A percentile compares a stretch with the other conserved stretches of the same genome.
Evolutionary conservation across 2,329 filamentous ascomycete genomes (phyloP).

Genomic region (Colletotrichum cereale): DNA sequence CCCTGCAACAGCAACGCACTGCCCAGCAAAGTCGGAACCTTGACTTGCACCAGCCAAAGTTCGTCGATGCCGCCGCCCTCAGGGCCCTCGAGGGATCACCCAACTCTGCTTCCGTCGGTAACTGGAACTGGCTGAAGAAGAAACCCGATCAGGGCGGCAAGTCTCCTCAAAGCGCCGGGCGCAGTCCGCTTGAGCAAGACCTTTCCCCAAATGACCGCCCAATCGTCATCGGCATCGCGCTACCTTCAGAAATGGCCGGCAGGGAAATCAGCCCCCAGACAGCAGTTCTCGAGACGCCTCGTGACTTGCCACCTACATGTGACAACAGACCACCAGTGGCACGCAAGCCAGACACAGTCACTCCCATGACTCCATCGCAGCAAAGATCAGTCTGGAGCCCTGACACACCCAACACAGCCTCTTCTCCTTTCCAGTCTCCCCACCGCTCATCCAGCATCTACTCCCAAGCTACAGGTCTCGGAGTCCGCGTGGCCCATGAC

Average conservation of each 20-base stretch:
- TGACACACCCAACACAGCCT: slow-evolving; percentile 67
- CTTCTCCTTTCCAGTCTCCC: slow-evolving; percentile 55
- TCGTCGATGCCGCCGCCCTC: slow-evolving; percentile 70
- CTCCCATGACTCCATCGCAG: slow-evolving; percentile 50
- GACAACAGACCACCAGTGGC: slow-evolving; percentile 30
- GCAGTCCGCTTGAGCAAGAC: slow-evolving; percentile 53
- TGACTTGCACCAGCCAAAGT: slow-evolving; percentile 55
- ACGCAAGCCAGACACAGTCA: slow-evolving; percentile 41
- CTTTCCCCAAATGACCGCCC: slow-evolving; percentile 78
- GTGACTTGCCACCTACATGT: slow-evolving; percentile 45
- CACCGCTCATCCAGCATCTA: slow-evolving; percentile 71
- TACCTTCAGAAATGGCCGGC: slow-evolving; percentile 64
- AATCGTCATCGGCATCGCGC: slow-evolving; percentile 78
- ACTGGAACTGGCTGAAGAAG: slow-evolving; percentile 68
- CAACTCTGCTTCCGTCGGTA: slow-evolving; percentile 66
- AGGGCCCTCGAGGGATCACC: slow-evolving; percentile 70
- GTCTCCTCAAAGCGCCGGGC: slow-evolving; percentile 44
- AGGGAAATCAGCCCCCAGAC: slow-evolving; percentile 63
- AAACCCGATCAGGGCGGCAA: slow-evolving; percentile 46
- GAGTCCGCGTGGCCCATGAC: slow-evolving; percentile 46
- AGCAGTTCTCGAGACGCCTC: slow-evolving; percentile 56
- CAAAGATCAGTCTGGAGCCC: slow-evolving; percentile 70
- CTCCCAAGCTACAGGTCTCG: slow-evolving; percentile 64
- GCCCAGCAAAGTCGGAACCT: slow-evolving; percentile 48
- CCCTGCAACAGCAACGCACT: slow-evolving; percentile 58